Evolutionary conservation across 2,329 filamentous ascomycete genomes (phyloP).

Genomic region (Alternaria infectoria): DNA sequence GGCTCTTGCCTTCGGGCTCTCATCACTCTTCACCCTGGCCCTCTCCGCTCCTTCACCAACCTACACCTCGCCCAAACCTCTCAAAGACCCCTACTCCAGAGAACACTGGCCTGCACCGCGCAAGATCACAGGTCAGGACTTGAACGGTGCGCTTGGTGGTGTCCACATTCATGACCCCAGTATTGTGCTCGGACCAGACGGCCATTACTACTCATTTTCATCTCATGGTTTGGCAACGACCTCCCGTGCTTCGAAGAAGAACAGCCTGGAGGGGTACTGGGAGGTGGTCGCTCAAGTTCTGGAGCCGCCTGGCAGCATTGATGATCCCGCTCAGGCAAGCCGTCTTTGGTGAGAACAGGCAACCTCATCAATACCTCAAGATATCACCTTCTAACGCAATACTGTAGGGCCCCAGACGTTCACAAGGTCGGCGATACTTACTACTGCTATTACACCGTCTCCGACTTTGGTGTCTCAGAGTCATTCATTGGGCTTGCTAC

Average conservation of each 20-base stretch:
- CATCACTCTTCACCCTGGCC: background rate
- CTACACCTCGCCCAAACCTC: background rate
- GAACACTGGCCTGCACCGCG: slow-evolving; percentile 1
- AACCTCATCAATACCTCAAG: no score
- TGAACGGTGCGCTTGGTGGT: slow-evolving; percentile 9
- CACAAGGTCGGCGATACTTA: slow-evolving; percentile 51
- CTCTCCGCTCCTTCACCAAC: background rate
- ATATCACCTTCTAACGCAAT: no score
- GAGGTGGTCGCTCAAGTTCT: slow-evolving; percentile 7
- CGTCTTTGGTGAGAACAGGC: slow-evolving; percentile 8
- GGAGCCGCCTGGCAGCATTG: slow-evolving; percentile 9
- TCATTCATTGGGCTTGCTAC: slow-evolving; percentile 65
- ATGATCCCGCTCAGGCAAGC: slow-evolving; percentile 3
- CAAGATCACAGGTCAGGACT: slow-evolving; percentile 6
- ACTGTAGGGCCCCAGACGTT: slow-evolving; percentile 19
- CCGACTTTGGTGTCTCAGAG: slow-evolving; percentile 62
- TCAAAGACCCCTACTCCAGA: background rate
- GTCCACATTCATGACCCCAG: slow-evolving; percentile 11
- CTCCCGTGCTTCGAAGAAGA: slow-evolving; percentile 11
- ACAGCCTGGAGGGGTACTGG: slow-evolving; percentile 9
- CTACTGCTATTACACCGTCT: slow-evolving; percentile 68
- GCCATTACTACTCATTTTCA: slow-evolving; percentile 11
- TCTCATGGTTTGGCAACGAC: slow-evolving; percentile 10
- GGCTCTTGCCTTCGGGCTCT: background rate
- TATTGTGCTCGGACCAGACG: slow-evolving; percentile 10